Evolutionary conservation across 768 basidiomycete species (phyloP).

Genomic region (Pisolithus orientalis): DNA sequence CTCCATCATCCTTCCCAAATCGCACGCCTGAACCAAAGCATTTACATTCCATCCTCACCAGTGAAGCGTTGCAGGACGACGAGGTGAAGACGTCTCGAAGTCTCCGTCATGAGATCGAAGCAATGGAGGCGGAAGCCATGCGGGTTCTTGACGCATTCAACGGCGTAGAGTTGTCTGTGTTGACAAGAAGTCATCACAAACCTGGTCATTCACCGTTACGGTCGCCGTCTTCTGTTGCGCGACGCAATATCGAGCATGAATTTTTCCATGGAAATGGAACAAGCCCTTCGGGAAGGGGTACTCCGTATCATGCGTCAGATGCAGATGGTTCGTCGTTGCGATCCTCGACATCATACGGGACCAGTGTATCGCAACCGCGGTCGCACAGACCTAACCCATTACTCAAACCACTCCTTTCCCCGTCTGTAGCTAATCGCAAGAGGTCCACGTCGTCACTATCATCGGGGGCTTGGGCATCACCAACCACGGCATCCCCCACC

Average conservation of each 20-base stretch:
- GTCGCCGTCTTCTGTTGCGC: constrained; percentile 22
- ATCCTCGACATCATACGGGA: constrained; percentile 46
- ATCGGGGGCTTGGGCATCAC: constrained; percentile 35
- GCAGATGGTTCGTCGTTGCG: constrained; percentile 46
- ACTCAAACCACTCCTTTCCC: constrained; percentile 23
- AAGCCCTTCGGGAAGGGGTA: constrained; percentile 24
- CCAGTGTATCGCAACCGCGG: constrained; percentile 41
- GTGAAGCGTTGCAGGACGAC: constrained; percentile 42
- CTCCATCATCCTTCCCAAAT: constrained; percentile 51
- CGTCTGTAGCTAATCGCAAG: constrained; percentile 41
- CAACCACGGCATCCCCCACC: constrained; percentile 29
- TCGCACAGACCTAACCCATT: constrained; percentile 37
- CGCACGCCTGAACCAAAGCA: constrained; percentile 31
- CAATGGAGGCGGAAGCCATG: constrained; percentile 65
- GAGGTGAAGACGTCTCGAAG: constrained; percentile 53
- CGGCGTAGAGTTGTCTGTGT: constrained; percentile 65
- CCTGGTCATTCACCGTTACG: constrained; percentile 17
- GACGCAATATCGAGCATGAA: constrained; percentile 23
- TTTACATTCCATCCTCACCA: constrained; percentile 25
- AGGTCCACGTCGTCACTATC: constrained; percentile 57
- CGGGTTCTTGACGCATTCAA: constrained; percentile 75
- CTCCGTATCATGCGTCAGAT: constrained; percentile 32
- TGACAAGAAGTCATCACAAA: constrained; percentile 35
- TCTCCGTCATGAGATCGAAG: constrained; percentile 59
- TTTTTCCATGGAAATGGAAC: constrained; percentile 18